Conservation (phyloP, 23 red algal species). For the Cyanidioschyzon merolae region DNA sequence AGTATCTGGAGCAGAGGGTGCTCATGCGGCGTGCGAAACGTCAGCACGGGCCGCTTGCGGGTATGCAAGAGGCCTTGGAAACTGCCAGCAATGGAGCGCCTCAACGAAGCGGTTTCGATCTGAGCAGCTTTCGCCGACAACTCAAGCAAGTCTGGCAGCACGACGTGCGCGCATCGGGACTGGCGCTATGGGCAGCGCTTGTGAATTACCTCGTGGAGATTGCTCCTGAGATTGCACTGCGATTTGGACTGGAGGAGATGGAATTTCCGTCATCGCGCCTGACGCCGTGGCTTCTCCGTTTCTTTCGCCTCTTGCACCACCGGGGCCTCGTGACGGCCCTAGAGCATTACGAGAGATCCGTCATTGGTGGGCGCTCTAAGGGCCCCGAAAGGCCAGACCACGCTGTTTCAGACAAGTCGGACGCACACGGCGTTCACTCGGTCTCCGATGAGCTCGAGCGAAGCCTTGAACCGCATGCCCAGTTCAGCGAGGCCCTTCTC, state of each 20-base stretch:
- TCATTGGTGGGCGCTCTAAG: neutral
- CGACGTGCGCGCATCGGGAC: neutral
- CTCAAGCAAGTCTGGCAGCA: neutral
- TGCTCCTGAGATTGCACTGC: neutral
- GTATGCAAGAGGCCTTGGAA: neutral
- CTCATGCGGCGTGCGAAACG: neutral
- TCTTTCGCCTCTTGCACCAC: neutral
- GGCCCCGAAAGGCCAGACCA: neutral
- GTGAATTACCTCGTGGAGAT: neutral
- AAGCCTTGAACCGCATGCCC: neutral
- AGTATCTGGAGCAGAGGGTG: neutral
- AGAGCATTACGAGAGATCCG: neutral
- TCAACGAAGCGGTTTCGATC: neutral
- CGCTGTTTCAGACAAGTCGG: neutral
- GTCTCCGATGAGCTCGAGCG: neutral
- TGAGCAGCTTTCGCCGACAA: neutral
- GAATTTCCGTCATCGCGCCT: neutral
- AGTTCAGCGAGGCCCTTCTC: neutral
- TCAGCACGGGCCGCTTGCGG: neutral
- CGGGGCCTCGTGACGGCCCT: neutral
- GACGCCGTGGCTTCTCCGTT: neutral
- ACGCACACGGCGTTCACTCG: neutral
- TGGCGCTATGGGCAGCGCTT: neutral
- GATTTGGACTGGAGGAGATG: constrained; percentile 7
- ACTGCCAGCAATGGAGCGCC: neutral